Evolutionary conservation across 129 eudicot genomes (phyloP), one percentile per base, ranked within the genome.

Genomic region (Solidago caesia): DNA sequence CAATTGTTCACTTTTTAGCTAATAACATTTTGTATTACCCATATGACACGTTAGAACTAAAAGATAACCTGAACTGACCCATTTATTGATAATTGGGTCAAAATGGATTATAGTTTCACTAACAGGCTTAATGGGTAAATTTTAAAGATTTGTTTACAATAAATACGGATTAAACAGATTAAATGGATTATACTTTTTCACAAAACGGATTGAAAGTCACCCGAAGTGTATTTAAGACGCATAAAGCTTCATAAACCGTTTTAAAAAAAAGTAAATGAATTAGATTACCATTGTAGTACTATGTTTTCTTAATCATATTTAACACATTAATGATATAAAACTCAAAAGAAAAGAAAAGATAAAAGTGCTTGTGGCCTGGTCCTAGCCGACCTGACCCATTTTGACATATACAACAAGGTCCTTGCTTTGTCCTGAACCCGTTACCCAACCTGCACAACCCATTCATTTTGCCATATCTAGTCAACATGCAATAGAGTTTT

Each of bases 391-490:
- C 33, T 5, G 8, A 67, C 71, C 71, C 33, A 45, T 67, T 27
- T 67, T 21, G 71, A 67, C 71, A 0, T 8, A 25, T 45, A 33
- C 39, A 33, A 33, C 39, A 33, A 21, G 39, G 39, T 33, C 39
- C 39, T 3, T 33, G 39, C 39, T 33, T 33, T 33, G 39, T 33
- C 27, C 58, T 8, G 11, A 10, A 14, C 16, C 25, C 2, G 45
- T 27, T 68, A 68, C 25, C 61, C 33, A 70, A 52, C 48, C 47
- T 10, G 8, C 53, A 29, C 2, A 53, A 44, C 53, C 56, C 4
- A 43, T 3, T 42, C 5, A 41, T 71, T 72, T 72, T 57, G 44
- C 56, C 43, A 48, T 47, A 62, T 72, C 57, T 44, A 39, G 56
- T 57, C 67, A 72, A 44, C 55, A 7, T 42, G 16, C 29, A 49